Base-by-base conservation (phyloP, 345 rosid species). In the Aquilaria sinensis region DNA sequence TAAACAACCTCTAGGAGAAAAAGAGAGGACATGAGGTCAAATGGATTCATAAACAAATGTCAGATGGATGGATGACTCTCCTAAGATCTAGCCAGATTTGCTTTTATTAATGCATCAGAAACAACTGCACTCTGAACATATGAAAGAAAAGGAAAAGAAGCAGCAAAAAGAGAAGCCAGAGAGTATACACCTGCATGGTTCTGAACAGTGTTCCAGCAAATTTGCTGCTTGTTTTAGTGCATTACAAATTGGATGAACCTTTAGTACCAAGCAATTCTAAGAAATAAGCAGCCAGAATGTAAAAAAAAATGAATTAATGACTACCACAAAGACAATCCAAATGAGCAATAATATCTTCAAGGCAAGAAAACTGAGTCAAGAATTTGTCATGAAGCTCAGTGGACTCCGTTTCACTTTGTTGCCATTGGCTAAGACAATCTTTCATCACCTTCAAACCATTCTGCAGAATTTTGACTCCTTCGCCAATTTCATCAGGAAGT, bases 401-500 rank as follows among this genome's bases (percentile, higher is more conserved):
- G 45, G 79, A 57, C 55, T 78, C 81, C 0, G 51, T 23, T 9
- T 67, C 68, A 64, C 72, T 74, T 61, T 79, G 76, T 64, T 78
- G 83, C 90, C 90, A 70, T 58, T 78, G 83, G 32, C 77, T 77
- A 65, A 94, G 80, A 46, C 95, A 80, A 50, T 81, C 86, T 49
- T 80, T 73, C 6, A 90, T 75, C 47, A 63, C 78, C 78, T 84
- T 84, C 83, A 94, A 31, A 3, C 99, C 96, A 57, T 67, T 80
- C 78, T 88, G 85, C 48, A 94, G 69, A 65, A 90, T 56, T 67
- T 88, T 89, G 60, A 94, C 67, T 65, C 99, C 99, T 69, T 67
- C 78, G 61, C 82, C 57, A 56, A 90, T 83, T 63, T 80, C 95
- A 66, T 78, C 89, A 16, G 96, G 96, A 63, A 94, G 75, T 67